A percentile compares a stretch with the other conserved stretches of the same genome.
These are phyloP conservation scores for Claviceps sorghi DNA, from an alignment of 2,329 filamentous ascomycete genomes.

Conservation along the genomic window DNA sequence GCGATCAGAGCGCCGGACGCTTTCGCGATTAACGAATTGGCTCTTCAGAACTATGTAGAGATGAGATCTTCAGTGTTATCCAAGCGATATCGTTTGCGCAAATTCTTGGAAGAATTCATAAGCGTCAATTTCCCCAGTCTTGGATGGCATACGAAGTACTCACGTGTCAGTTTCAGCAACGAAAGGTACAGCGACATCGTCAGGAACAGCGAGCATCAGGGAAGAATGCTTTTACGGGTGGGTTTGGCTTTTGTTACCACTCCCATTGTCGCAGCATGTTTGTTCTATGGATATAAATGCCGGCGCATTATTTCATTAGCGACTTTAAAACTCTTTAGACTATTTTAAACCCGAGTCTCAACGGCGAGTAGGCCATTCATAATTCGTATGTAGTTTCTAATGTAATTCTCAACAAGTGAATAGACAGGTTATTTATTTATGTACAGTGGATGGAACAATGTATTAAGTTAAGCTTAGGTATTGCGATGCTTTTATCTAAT, in stretches of 20 bases:
- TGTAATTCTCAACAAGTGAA: too few relatives aligned
- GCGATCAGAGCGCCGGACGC: slow-evolving; percentile 60
- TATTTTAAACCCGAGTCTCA: background rate
- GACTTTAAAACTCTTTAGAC: background rate
- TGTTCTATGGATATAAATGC: slow-evolving; percentile 15
- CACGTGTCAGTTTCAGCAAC: slow-evolving; percentile 84
- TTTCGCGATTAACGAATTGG: slow-evolving; percentile 82
- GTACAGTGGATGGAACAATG: too few relatives aligned
- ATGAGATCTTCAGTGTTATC: slow-evolving; percentile 81
- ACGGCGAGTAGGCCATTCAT: background rate
- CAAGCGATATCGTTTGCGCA: slow-evolving; percentile 63
- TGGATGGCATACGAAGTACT: slow-evolving; percentile 88
- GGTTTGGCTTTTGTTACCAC: slow-evolving; percentile 24
- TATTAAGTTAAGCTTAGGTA: too few relatives aligned
- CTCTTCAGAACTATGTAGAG: slow-evolving; percentile 80
- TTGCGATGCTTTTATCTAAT: too few relatives aligned
- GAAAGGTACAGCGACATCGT: slow-evolving; percentile 79
- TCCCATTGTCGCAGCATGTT: slow-evolving; percentile 15
- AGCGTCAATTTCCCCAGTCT: slow-evolving; percentile 60
- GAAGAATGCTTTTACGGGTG: slow-evolving; percentile 38
- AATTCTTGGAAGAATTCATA: slow-evolving; percentile 72
- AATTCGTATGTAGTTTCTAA: too few relatives aligned
- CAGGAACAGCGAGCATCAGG: slow-evolving; percentile 53
- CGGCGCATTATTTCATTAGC: slow-evolving; percentile 8
- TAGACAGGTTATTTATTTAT: too few relatives aligned